phyloP scores from a whole-genome alignment of 371 early-diverging fungal genomes.

The Mucor piriformis region DNA sequence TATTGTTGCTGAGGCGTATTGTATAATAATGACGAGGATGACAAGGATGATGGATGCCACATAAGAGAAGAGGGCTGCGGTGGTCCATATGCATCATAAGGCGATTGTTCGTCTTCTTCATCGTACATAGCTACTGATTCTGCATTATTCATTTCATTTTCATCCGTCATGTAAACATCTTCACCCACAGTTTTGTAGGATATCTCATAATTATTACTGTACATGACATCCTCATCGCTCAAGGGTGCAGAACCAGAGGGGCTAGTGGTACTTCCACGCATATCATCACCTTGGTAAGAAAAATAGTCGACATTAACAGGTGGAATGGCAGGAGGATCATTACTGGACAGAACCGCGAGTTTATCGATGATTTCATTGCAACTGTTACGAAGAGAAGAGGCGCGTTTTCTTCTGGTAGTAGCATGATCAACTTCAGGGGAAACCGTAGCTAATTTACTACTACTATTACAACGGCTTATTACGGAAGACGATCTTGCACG shows the following conservation, averaged over 20 bases:
- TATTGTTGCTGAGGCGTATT: background rate
- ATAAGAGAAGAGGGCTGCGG: background rate
- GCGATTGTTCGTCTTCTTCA: background rate
- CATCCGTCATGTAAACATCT: background rate
- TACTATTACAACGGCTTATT: conserved; percentile 2
- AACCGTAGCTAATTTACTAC: background rate
- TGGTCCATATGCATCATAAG: background rate
- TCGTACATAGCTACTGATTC: background rate
- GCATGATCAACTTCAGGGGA: background rate
- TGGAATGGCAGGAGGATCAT: background rate
- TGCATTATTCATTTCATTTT: background rate
- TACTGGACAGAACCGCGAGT: background rate
- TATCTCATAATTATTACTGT: background rate
- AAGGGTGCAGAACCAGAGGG: background rate
- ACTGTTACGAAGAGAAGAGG: conserved; percentile 1
- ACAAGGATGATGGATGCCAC: conserved; percentile 1
- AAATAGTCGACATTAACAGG: background rate
- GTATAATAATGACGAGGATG: background rate
- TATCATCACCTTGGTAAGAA: background rate
- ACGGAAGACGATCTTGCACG: conserved; percentile 15
- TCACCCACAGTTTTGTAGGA: background rate
- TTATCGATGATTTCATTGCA: conserved; percentile 6
- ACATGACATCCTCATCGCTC: background rate
- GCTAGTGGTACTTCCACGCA: background rate
- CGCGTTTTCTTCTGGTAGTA: background rate